phyloP scores from a whole-genome alignment of 208 protist species.

The Leishmania major region DNA sequence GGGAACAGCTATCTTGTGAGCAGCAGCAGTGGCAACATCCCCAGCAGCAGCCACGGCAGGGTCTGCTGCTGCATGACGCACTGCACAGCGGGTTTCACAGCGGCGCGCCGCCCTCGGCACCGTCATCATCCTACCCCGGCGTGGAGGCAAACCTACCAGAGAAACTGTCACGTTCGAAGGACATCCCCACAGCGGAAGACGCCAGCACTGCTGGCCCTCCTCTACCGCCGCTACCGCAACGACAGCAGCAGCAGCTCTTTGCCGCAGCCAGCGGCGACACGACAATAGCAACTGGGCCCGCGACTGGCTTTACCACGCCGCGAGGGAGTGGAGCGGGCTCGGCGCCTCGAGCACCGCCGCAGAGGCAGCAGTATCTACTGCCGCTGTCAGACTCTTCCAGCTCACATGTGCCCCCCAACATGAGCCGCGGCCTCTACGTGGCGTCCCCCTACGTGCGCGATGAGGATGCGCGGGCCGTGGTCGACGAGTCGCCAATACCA shows the following conservation, averaged over 20 bases:
- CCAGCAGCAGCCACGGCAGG: neutral
- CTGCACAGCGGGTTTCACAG: neutral
- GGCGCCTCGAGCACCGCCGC: too few relatives aligned
- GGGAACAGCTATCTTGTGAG: neutral
- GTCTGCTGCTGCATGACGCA: neutral
- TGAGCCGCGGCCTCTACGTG: slow-evolving; percentile 21
- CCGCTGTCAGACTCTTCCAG: neutral
- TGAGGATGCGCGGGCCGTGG: slow-evolving; percentile 6
- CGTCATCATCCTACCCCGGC: neutral
- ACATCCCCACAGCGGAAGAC: neutral
- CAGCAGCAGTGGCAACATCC: slow-evolving; percentile 5
- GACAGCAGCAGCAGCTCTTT: neutral
- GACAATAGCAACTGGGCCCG: neutral
- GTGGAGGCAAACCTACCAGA: neutral
- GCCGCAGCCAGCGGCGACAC: neutral
- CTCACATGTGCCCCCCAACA: neutral
- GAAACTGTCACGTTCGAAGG: neutral
- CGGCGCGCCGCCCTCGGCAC: neutral
- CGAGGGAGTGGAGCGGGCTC: neutral
- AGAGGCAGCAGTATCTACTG: slow-evolving; percentile 2
- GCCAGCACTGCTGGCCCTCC: neutral
- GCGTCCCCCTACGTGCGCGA: slow-evolving; percentile 27
- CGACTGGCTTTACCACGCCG: slow-evolving; percentile 9
- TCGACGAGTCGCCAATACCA: slow-evolving; percentile 28
- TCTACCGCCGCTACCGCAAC: neutral